Evolutionary conservation across 192 early-diverging fungal genomes (phyloP).

Genomic region (Rhizophagus prolifer): DNA sequence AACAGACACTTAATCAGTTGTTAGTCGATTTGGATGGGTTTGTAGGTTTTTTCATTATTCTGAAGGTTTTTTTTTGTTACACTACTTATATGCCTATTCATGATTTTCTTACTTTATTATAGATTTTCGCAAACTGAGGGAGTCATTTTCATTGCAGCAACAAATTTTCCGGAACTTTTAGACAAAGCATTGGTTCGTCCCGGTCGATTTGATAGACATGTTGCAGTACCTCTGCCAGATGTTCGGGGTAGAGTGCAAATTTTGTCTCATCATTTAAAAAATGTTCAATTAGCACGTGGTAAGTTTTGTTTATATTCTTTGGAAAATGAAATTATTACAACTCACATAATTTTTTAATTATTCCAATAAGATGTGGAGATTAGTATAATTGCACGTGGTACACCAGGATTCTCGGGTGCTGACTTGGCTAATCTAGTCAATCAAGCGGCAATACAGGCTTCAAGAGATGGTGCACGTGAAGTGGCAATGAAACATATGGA

Average conservation of each 20-base stretch:
- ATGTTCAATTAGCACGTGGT: constrained; percentile 57
- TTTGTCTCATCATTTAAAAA: constrained; percentile 86
- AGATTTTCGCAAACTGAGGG: constrained; percentile 91
- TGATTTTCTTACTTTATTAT: constrained; percentile 14
- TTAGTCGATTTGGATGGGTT: constrained; percentile 97
- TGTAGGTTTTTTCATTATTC: constrained; percentile 14
- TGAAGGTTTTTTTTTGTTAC: background rate
- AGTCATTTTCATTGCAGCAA: constrained; percentile 98
- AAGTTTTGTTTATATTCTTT: background rate
- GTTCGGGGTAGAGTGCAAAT: constrained; percentile 95
- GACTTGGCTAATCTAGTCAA: constrained; percentile 97
- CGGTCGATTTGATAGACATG: constrained; percentile 94
- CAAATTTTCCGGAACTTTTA: constrained; percentile 95
- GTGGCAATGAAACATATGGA: constrained; percentile 88
- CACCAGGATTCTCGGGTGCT: constrained; percentile 99
- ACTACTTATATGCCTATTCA: background rate
- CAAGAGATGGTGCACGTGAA: constrained; percentile 68
- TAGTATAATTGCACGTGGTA: constrained; percentile 87
- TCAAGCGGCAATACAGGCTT: constrained; percentile 94
- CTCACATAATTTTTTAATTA: background rate
- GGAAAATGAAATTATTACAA: background rate
- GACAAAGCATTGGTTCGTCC: constrained; percentile 97
- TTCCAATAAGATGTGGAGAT: constrained; percentile 69
- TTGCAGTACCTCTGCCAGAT: constrained; percentile 94
- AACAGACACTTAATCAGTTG: constrained; percentile 98